Base-by-base conservation (phyloP, 768 basidiomycete genomes). In the Trametes punicea region DNA sequence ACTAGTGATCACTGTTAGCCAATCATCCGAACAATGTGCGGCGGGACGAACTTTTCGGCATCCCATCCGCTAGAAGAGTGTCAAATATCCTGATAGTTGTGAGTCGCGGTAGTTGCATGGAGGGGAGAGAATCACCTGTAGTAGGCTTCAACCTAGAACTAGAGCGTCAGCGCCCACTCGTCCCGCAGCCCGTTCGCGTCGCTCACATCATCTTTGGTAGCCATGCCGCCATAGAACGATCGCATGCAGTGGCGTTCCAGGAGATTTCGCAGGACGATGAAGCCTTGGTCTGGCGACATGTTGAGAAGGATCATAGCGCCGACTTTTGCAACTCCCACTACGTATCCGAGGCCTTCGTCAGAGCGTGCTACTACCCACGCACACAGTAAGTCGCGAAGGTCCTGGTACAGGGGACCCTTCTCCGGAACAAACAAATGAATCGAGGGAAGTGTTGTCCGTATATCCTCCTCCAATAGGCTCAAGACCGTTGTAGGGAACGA, bases 351-450 rank as follows among this genome's bases (percentile, higher is more conserved):
- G 8, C 87, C 88, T 69, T 90, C 88, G 55, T 93, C 90, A 44
- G 84, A 87, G 48, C 92, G 81, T 31, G 90, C 79, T 33, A 94
- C 89, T 2, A 93, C 84, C 90, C 91, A 94, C 3, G 93, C 93
- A 64, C 82, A 85, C 4, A 95, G 71, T 76, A 96, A 79, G 53
- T 94, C 89, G 64, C 86, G 86, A 48, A 95, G 72, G 58, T 96
- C 93, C 34, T 79, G 73, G 67, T 93, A 87, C 64, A 96, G 72
- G 5, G 93, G 91, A 0, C 93, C 93, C 2, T 74, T 82, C 53
- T 85, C 79, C 4, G 79, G 82, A 60, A 84, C 81, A 65, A 96
- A 96, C 29, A 96, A 82, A 67, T 90, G 90, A 13, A 94, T 71
- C 0, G 82, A 74, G 3, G 91, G 90, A 16, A 95, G 76, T 0